Evolutionary conservation across 805 yeast species (phyloP), one percentile per base, ranked within the genome.

Genomic region (Sungouiella thailandica): DNA sequence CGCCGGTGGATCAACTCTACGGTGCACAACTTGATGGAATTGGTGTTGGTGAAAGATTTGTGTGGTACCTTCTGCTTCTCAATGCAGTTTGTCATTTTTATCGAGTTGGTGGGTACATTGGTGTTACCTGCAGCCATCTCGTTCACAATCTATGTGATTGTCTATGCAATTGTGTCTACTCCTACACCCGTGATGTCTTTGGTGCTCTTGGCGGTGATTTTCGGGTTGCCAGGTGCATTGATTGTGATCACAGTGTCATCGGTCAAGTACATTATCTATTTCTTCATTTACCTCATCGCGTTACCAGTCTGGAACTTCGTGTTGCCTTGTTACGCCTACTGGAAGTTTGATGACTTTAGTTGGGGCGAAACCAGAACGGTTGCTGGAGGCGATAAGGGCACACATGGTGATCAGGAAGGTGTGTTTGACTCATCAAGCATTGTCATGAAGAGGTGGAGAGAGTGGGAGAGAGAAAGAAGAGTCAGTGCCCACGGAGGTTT

Each of bases 1-100:
- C 85, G 97, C 65, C 83, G 97, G 57, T 88, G 97, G 97, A 88
- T 88, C 49, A 88, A 88, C 58, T 88, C 96, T 4, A 89, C 97
- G 0, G 89, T 88, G 23, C 97, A 88, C 60, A 88, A 88, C 53
- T 72, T 88, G 58, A 74, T 89, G 78, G 97, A 88, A 58, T 74
- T 88, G 51, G 84, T 82, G 4, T 62, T 85, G 41, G 89, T 88
- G 14, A 78, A 78, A 34, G 96, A 88, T 56, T 69, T 89, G 44
- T 88, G 97, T 70, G 97, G 97, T 46, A 86, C 94, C 0, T 88
- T 88, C 55, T 87, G 96, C 49, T 84, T 89, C 49, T 87, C 96
- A 1, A 88, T 88, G 97, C 96, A 88, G 59, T 88, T 88, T 60
- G 85, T 86, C 37, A 82, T 88, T 47, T 74, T 74, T 31, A 78